Conservation (phyloP, 352 stramenopile species). For the Globisporangium takayamanum region DNA sequence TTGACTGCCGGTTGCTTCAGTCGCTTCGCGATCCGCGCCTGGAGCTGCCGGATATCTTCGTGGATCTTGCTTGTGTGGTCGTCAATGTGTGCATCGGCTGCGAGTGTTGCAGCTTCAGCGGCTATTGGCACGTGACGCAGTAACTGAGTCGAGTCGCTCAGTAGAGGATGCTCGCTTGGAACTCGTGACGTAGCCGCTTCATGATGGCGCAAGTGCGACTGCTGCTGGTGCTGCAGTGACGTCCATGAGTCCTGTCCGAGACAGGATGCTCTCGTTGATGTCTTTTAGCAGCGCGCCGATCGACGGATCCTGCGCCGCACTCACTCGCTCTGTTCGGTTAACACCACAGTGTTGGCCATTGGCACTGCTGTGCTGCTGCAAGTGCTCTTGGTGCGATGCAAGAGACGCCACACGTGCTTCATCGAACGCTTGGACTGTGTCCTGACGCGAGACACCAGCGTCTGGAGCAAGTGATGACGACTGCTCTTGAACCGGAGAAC, state of each 20-base stretch:
- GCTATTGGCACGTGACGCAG: no score
- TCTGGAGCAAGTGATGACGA: no score
- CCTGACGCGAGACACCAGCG: no score
- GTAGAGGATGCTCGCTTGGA: no score
- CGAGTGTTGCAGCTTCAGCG: no score
- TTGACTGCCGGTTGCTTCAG: constrained; percentile 35
- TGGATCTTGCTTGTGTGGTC: constrained; percentile 59
- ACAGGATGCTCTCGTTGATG: constrained; percentile 8
- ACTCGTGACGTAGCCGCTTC: not conserved
- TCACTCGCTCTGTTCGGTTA: not conserved
- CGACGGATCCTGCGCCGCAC: not conserved
- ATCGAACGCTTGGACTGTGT: not conserved
- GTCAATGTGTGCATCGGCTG: constrained; percentile 25
- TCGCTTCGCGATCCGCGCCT: constrained; percentile 55
- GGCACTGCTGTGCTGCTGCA: not conserved
- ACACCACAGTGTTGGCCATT: not conserved
- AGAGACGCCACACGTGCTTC: no score
- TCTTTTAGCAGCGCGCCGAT: constrained; percentile 8
- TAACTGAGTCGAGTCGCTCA: not conserved
- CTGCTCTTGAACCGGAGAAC: not conserved
- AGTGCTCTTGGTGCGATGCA: no score
- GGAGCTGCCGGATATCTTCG: constrained; percentile 62
- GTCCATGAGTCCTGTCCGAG: not conserved
- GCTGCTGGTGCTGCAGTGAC: not conserved
- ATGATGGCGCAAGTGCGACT: not conserved